These are phyloP conservation scores for Fusarium oligoseptatum DNA, from an alignment of 2,329 filamentous ascomycete species.

Conservation along the genomic window DNA sequence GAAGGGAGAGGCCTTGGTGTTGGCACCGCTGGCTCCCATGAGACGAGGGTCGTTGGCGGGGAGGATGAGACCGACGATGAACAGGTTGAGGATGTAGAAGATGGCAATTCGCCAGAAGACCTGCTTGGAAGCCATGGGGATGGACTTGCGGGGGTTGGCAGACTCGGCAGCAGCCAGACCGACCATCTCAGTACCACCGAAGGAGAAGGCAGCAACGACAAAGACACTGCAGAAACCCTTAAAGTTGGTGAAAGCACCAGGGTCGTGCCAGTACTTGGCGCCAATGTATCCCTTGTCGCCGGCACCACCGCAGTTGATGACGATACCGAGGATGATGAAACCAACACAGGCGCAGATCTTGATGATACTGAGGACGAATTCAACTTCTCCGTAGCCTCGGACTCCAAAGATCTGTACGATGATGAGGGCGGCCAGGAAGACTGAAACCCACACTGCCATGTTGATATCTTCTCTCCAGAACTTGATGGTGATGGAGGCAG, in stretches of 20 bases:
- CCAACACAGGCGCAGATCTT: conserved; percentile 78
- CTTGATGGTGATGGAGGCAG: conserved; percentile 84
- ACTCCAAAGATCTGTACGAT: conserved; percentile 89
- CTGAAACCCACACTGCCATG: conserved; percentile 82
- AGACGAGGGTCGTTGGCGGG: conserved; percentile 77
- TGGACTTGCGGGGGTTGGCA: conserved; percentile 80
- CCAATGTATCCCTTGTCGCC: conserved; percentile 83
- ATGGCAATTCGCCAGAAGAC: conserved; percentile 95
- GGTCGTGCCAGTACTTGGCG: conserved; percentile 79
- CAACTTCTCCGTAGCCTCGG: conserved; percentile 88
- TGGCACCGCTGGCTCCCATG: conserved; percentile 67
- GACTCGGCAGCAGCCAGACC: conserved; percentile 84
- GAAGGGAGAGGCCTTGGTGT: conserved; percentile 87
- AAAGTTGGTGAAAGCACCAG: conserved; percentile 87
- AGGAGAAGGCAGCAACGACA: conserved; percentile 80
- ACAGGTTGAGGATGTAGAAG: conserved; percentile 89
- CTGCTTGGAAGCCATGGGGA: conserved; percentile 90
- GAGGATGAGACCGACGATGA: conserved; percentile 85
- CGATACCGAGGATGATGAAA: conserved; percentile 83
- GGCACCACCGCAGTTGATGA: conserved; percentile 86
- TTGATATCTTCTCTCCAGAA: conserved; percentile 79
- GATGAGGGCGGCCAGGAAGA: conserved; percentile 84
- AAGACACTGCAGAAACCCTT: conserved; percentile 84
- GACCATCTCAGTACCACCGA: conserved; percentile 81
- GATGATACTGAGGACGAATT: conserved; percentile 87